Base-by-base conservation (phyloP, 116 monocot species). In the Trichopus zeylanicus region DNA sequence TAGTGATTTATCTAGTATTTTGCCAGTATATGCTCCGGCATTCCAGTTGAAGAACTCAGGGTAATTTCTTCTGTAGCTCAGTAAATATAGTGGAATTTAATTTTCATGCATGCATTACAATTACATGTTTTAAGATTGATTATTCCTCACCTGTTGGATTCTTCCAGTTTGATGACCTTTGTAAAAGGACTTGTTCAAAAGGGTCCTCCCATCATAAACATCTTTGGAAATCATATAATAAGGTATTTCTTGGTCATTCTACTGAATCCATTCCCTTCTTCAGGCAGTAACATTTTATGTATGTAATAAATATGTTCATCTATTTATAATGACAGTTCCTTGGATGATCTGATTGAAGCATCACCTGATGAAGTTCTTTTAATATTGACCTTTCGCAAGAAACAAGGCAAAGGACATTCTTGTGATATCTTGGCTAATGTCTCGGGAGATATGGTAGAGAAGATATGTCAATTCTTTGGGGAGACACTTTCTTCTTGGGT, bases 211-310 rank as follows among this genome's bases (percentile, higher is more conserved):
- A 60, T 91, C 48, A 31, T 60, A 30, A 39, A 79, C 69, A 28
- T 23, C 35, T 91, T 84, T 53, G 60, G 65, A 70, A 63, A 16
- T 62, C 65, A 77, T 27, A 79, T 97, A 48, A 59, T 90, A 11
- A 80, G 93, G 93, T 88, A 75, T 26, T 63, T 21, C n/a, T n/a
- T n/a, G n/a, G n/a, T n/a, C n/a, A n/a, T n/a, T 55, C 38, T 55
- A 34, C 42, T 16, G 52, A 55, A 63, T 26, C 39, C 3, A 19
- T 25, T 5, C 15, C 54, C 58, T 4, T 34, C 33, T 62, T 53
- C 4, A 13, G 7, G 25, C 16, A 12, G 28, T 11, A 22, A 11
- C 20, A 37, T n/a, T 35, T 42, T 64, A 23, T 19, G 59, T 5
- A 20, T 21, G 16, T 39, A 52, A 55, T 54, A 38, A 26, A 34